phyloP scores from a whole-genome alignment of 2,329 filamentous ascomycete species.

The Alternaria postmessia region DNA sequence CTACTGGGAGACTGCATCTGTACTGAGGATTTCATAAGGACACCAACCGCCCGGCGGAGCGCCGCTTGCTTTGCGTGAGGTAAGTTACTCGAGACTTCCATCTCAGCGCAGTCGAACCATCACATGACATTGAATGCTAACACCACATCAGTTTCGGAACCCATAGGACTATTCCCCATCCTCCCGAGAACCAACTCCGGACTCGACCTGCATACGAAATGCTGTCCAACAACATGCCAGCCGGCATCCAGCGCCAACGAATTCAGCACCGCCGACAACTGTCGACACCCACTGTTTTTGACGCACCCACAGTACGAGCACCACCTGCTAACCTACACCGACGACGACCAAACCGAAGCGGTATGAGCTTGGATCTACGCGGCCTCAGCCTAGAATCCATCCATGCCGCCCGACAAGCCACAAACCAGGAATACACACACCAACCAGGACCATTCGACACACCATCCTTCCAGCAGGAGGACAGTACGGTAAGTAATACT shows the following conservation, averaged over 20 bases:
- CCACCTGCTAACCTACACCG: conserved; percentile 68
- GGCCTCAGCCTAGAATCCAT: conserved; percentile 63
- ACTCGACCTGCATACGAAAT: conserved; percentile 76
- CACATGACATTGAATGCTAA: conserved; percentile 30
- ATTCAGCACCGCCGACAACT: conserved; percentile 85
- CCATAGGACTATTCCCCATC: conserved; percentile 44
- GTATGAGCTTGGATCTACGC: conserved; percentile 79
- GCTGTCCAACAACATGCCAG: conserved; percentile 76
- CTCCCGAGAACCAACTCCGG: conserved; percentile 62
- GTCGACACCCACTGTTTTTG: conserved; percentile 81
- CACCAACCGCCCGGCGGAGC: conserved; percentile 72
- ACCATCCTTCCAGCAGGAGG: conserved; percentile 57
- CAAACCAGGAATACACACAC: conserved; percentile 54
- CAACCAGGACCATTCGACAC: conserved; percentile 37
- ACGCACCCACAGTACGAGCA: conserved; percentile 74
- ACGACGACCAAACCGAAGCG: conserved; percentile 72
- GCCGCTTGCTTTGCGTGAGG: conserved; percentile 88
- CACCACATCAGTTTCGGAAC: conserved; percentile 49
- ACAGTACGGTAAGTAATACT: conserved; percentile 64
- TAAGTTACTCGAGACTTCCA: conserved; percentile 50
- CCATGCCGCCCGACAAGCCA: conserved; percentile 34
- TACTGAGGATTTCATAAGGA: conserved; percentile 56
- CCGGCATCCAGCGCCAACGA: conserved; percentile 76
- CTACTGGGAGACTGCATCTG: conserved; percentile 51
- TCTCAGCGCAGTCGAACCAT: background rate